phyloP scores from a whole-genome alignment of 73 alveolate species.

The Paramecium primaurelia region DNA sequence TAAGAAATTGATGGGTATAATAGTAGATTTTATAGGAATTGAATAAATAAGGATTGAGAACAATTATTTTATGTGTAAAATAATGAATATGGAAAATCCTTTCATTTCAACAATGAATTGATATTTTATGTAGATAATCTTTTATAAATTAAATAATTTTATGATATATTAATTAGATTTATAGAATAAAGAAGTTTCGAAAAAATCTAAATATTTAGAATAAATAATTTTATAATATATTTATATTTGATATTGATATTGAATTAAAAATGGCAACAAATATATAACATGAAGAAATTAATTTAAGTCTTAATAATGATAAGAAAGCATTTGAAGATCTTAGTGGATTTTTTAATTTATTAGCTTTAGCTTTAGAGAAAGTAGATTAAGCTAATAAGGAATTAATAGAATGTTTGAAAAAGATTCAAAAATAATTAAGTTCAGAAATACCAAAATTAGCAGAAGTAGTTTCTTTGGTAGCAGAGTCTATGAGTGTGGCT shows the following conservation, averaged over 20 bases:
- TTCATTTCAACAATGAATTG: neutral
- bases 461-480: neutral
- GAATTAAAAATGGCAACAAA: neutral
- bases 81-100: neutral
- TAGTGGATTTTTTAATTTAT: neutral
- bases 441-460: neutral
- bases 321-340: neutral
- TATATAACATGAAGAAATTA: neutral
- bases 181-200: too few relatives aligned
- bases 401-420: neutral
- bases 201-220: neutral
- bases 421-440: neutral
- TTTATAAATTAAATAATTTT: neutral
- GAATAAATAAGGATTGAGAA: neutral
- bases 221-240: neutral
- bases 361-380: neutral
- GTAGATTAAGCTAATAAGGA: neutral
- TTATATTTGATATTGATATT: neutral
- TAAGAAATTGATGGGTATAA: neutral
- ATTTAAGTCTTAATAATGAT: neutral
- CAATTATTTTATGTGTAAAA: neutral
- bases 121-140: neutral
- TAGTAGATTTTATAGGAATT: neutral
- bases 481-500: neutral
- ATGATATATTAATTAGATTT: too few relatives aligned